phyloP scores from a whole-genome alignment of 176 grass and related monocot genomes.

The Oryza meyeriana region DNA sequence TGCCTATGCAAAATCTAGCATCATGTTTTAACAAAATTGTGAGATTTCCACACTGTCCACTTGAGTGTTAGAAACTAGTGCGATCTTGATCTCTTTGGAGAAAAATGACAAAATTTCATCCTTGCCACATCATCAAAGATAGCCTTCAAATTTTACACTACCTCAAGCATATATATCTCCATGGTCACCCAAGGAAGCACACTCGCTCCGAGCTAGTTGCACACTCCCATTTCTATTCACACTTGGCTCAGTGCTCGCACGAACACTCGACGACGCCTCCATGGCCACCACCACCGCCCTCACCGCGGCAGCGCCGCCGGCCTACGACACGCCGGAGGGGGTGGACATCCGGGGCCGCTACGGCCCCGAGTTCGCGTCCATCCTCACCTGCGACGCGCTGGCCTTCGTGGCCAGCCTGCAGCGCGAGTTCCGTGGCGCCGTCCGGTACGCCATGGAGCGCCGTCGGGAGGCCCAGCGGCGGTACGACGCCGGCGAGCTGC shows the following conservation, averaged over 20 bases:
- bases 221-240: not conserved
- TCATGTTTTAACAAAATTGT: too few species aligned
- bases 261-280: not conserved
- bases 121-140: not conserved
- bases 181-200: not conserved
- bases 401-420: conserved; percentile 65
- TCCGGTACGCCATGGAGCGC: conserved; percentile 72
- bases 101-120: not conserved
- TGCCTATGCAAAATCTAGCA: too few species aligned
- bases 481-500: conserved; percentile 68
- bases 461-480: conserved; percentile 58
- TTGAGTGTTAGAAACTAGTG: not conserved
- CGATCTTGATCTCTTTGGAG: not conserved
- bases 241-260: not conserved
- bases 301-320: not conserved
- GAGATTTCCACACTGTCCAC: not conserved
- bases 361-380: conserved; percentile 55
- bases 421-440: conserved; percentile 68
- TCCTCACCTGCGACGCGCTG: conserved; percentile 75
- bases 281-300: not conserved
- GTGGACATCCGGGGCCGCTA: conserved; percentile 81
- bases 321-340: conserved; percentile 76
- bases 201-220: conserved; percentile 1
- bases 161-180: conserved; percentile 16
- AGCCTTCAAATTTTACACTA: not conserved